Conservation (phyloP, 2,329 filamentous ascomycete genomes). For the Hypoxylon sp. region DNA sequence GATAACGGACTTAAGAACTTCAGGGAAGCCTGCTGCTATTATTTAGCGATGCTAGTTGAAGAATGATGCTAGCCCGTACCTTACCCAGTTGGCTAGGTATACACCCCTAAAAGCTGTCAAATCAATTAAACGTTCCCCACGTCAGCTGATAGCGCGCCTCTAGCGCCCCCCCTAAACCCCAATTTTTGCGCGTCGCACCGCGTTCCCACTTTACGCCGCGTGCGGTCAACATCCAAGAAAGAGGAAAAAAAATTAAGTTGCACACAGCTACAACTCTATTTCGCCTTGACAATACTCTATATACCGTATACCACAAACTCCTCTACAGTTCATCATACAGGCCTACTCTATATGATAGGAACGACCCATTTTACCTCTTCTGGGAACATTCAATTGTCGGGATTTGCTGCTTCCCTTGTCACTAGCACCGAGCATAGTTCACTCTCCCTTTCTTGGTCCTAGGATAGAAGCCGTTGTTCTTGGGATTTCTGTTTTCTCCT, state of each 20-base stretch:
- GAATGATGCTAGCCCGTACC: neutral
- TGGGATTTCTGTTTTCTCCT: neutral
- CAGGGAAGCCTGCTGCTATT: neutral
- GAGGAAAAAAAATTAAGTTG: conserved; percentile 11
- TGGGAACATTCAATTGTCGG: neutral
- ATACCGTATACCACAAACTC: conserved; percentile 2
- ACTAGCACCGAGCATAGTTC: neutral
- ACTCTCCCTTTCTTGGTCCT: neutral
- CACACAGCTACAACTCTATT: conserved; percentile 9
- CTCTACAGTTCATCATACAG: neutral
- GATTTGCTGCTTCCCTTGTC: neutral
- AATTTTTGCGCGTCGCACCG: conserved; percentile 46
- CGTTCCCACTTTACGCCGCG: conserved; percentile 43
- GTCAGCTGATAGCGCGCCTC: conserved; percentile 54
- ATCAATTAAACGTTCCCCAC: conserved; percentile 43
- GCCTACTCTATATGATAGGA: neutral
- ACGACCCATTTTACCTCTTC: neutral
- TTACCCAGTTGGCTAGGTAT: neutral
- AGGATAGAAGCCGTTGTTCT: neutral
- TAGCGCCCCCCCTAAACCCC: conserved; percentile 11
- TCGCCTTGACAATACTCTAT: conserved; percentile 4
- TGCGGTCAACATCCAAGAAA: conserved; percentile 33
- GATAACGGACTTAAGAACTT: neutral
- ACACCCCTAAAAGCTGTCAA: neutral
- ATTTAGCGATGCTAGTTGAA: neutral